Percentiles rank a stretch among this genome's conserved stretches.
These are phyloP conservation scores for Xerocomus nothofagi DNA, from an alignment of 1,284 basidiomycete genomes.

Conservation along the genomic window DNA sequence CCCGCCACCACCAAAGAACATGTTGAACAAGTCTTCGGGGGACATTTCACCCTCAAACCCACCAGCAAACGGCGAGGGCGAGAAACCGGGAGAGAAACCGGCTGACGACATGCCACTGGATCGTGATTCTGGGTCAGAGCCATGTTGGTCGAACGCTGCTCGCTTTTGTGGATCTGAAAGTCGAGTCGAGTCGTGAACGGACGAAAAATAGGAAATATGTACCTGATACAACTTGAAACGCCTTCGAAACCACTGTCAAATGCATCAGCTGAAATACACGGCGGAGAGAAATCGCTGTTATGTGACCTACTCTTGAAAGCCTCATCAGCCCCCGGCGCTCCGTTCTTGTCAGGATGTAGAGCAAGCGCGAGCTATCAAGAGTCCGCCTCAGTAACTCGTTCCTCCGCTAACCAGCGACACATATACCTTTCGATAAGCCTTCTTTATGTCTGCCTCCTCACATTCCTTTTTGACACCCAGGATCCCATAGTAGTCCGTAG, in stretches of 20 bases:
- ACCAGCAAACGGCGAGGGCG: constrained; percentile 49
- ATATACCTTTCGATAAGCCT: constrained; percentile 92
- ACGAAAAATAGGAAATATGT: constrained; percentile 54
- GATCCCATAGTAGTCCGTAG: constrained; percentile 94
- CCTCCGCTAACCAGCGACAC: constrained; percentile 1
- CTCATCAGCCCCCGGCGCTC: constrained; percentile 97
- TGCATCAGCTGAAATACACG: constrained; percentile 9
- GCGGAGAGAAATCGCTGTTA: neutral
- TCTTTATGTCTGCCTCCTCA: constrained; percentile 91
- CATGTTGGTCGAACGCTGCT: constrained; percentile 83
- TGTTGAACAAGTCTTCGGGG: constrained; percentile 96
- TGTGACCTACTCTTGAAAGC: constrained; percentile 89
- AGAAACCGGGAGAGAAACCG: constrained; percentile 52
- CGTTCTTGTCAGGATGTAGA: constrained; percentile 97
- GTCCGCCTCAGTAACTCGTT: constrained; percentile 17
- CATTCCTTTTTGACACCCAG: constrained; percentile 82
- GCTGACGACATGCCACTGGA: constrained; percentile 69
- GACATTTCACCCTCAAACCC: constrained; percentile 85
- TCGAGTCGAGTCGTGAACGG: constrained; percentile 5
- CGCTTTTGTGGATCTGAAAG: constrained; percentile 83
- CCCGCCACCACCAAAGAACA: constrained; percentile 84
- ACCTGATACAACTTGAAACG: constrained; percentile 92
- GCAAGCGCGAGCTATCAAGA: constrained; percentile 79
- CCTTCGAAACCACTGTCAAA: constrained; percentile 91
- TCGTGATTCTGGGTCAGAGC: constrained; percentile 84